Percentiles rank a stretch among this genome's conserved stretches.
Evolutionary conservation across 2,329 filamentous ascomycete genomes (phyloP).

Genomic region (Calonectria fujianensis): DNA sequence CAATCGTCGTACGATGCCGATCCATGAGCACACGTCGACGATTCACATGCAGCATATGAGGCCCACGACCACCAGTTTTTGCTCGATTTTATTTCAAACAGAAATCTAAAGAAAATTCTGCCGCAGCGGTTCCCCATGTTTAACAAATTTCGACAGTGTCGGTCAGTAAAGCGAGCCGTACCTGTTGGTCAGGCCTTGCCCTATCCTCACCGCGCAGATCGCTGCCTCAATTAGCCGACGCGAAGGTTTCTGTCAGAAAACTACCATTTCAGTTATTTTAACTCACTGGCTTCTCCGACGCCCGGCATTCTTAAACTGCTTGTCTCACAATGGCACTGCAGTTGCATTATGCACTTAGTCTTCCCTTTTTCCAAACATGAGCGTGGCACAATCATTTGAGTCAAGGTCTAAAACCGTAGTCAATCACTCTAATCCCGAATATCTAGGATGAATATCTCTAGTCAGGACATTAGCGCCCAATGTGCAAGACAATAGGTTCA

Average conservation of each 20-base stretch:
- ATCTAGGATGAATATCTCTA: too few relatives aligned
- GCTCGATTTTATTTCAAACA: not conserved
- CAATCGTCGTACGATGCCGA: constrained; percentile 26
- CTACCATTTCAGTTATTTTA: not conserved
- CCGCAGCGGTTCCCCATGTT: not conserved
- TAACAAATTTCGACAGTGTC: not conserved
- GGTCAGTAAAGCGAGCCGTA: not conserved
- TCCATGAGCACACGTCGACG: constrained; percentile 17
- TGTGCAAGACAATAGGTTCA: not conserved
- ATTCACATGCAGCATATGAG: constrained; percentile 7
- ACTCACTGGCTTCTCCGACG: too few relatives aligned
- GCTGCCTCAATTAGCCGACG: constrained; percentile 3
- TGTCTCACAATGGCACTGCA: not conserved
- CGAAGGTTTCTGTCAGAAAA: not conserved
- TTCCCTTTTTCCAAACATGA: not conserved
- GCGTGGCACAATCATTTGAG: not conserved
- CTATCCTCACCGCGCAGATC: constrained; percentile 6
- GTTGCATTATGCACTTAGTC: not conserved
- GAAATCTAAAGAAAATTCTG: not conserved
- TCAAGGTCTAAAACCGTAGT: too few relatives aligned
- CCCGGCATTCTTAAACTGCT: not conserved
- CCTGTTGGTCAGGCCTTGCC: not conserved
- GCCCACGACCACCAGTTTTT: constrained; percentile 11
- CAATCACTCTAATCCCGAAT: not conserved
- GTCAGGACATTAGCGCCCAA: not conserved